These are phyloP conservation scores for Salix purpurea DNA, from an alignment of 345 rosid species.

Conservation along the genomic window DNA sequence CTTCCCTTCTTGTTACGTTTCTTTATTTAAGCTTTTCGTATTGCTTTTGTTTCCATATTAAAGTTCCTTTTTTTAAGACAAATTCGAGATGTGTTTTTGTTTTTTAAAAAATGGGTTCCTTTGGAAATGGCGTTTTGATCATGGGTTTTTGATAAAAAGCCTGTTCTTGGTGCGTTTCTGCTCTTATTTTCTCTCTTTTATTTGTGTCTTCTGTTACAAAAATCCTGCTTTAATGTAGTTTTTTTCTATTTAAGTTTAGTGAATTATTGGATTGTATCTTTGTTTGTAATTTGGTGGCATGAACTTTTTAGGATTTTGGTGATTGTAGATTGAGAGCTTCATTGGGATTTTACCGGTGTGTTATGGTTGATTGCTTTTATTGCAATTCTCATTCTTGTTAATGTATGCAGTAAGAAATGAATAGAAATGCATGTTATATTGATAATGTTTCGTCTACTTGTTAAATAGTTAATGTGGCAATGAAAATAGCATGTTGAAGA, in stretches of 20 bases:
- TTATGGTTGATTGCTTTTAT: background rate
- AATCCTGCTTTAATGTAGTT: background rate
- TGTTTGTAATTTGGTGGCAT: background rate
- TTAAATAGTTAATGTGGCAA: background rate
- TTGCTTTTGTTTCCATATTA: background rate
- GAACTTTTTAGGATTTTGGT: background rate
- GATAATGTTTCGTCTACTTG: background rate
- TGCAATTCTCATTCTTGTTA: background rate
- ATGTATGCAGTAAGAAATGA: background rate
- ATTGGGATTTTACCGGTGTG: background rate
- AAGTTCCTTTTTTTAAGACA: background rate
- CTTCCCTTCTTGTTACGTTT: background rate
- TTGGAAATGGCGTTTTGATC: conserved; percentile 8
- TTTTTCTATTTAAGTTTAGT: background rate
- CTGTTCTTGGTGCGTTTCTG: conserved; percentile 11
- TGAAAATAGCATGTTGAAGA: background rate
- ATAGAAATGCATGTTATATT: background rate
- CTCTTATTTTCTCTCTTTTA: background rate
- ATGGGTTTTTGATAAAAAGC: background rate
- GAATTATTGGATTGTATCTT: background rate
- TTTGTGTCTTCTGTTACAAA: background rate
- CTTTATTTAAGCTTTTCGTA: background rate
- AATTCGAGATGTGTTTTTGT: background rate
- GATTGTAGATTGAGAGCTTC: background rate
- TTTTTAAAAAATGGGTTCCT: conserved; percentile 2